Conservation (phyloP, 106 monocot genomes). For the Allium sativum region DNA sequence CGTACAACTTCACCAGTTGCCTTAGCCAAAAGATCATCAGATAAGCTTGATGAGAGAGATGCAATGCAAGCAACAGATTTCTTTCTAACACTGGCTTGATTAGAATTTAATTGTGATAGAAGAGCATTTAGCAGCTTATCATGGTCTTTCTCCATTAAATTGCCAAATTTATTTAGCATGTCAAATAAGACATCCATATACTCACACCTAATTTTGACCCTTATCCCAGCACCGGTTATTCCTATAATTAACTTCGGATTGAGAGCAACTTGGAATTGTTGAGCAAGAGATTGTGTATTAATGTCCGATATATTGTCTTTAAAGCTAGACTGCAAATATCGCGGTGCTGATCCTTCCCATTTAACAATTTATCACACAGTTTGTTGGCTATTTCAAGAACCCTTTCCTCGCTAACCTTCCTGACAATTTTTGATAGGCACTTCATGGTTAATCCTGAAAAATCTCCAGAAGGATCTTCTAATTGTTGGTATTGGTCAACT, state of each 20-base stretch:
- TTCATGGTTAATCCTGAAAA: slow-evolving; percentile 96
- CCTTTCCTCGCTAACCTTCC: slow-evolving; percentile 79
- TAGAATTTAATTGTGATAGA: slow-evolving; percentile 60
- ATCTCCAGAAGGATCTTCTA: slow-evolving; percentile 92
- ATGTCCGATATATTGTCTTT: slow-evolving; percentile 88
- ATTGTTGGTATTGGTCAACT: slow-evolving; percentile 66
- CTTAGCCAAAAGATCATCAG: slow-evolving; percentile 86
- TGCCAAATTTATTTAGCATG: slow-evolving; percentile 91
- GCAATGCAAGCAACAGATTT: slow-evolving; percentile 92
- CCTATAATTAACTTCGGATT: slow-evolving; percentile 64
- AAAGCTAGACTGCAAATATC: slow-evolving; percentile 90
- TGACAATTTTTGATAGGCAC: slow-evolving; percentile 79
- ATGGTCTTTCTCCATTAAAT: slow-evolving; percentile 79
- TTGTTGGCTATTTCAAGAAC: slow-evolving; percentile 83
- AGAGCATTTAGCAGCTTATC: slow-evolving; percentile 53
- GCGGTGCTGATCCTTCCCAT: slow-evolving; percentile 92
- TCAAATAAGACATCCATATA: slow-evolving; percentile 88
- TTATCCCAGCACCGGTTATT: slow-evolving; percentile 53
- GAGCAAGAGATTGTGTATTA: slow-evolving; percentile 47
- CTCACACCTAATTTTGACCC: slow-evolving; percentile 81
- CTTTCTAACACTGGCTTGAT: slow-evolving; percentile 82
- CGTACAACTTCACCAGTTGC: slow-evolving; percentile 61
- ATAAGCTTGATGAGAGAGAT: slow-evolving; percentile 84
- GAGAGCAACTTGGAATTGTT: slow-evolving; percentile 49
- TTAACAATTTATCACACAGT: slow-evolving; percentile 82